Evolutionary conservation across 148 eudicot species (phyloP).

Genomic region (Rhododendron vialii): DNA sequence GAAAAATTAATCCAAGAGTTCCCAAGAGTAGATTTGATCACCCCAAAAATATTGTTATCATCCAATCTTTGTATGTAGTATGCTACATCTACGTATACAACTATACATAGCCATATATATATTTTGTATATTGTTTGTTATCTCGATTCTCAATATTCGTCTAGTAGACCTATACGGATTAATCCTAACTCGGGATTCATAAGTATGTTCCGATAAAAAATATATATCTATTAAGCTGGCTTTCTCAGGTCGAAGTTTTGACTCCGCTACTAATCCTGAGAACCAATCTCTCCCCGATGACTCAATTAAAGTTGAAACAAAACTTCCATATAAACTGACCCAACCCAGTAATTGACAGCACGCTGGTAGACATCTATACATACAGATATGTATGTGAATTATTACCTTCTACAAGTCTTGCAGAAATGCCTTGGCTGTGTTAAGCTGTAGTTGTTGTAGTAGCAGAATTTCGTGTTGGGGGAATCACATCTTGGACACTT

Average conservation of each 20-base stretch:
- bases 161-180: too few species aligned
- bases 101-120: too few species aligned
- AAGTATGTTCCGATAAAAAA: too few species aligned
- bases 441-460: conserved; percentile 94
- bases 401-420: conserved; percentile 66
- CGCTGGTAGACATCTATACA: neutral
- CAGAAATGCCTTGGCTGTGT: conserved; percentile 88
- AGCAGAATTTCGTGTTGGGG: conserved; percentile 84
- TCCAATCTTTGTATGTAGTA: too few species aligned
- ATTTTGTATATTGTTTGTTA: too few species aligned
- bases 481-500: conserved; percentile 92
- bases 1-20: neutral
- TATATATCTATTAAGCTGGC: too few species aligned
- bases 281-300: neutral
- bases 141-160: neutral
- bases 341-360: neutral
- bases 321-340: neutral
- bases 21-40: neutral
- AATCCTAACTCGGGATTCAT: neutral
- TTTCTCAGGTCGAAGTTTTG: too few species aligned
- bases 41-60: too few species aligned
- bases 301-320: too few species aligned
- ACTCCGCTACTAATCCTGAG: too few species aligned
- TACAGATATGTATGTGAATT: neutral
- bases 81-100: neutral